Evolutionary conservation across 2,329 filamentous ascomycete species (phyloP), one percentile per base, ranked within the genome.

Genomic region (Uncinocarpus reesii): DNA sequence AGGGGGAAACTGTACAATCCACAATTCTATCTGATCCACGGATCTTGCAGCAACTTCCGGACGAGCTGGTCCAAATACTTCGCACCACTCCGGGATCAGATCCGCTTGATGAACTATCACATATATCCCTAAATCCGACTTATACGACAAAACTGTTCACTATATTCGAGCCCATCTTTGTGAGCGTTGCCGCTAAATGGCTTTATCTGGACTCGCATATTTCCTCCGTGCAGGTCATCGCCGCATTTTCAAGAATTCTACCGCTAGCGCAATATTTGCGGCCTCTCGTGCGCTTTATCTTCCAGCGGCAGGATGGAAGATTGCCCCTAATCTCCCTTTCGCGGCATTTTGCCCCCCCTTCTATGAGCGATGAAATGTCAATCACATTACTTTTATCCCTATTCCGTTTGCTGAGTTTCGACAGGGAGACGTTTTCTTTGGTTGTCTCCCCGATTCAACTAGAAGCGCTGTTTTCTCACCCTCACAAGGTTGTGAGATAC

Each of bases 141-240:
- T 80, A 64, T 29, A 53, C 54, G 18, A 44, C 49, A 35, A 52
- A 42, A 36, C 71, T 95, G 61, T 88, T 92, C 60, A 71, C 77
- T 55, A 76, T 84, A 60, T 88, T 89, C 65, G 80, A 85, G 62
- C 71, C 76, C 53, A 69, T 89, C 34, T 86, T 92, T 59, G 79
- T 86, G 57, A 89, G 95, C 65, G 73, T 93, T 42, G 86, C 84
- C 65, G 84, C 87, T 53, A 75, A 84, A 71, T 94, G 87, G 87
- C 71, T 84, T 43, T 56, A 58, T 29, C 26, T 49, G 11, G 60
- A 68, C 53, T 54, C 59, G 41, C 55, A 62, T 42, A 51, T 57
- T 47, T 62, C 66, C 53, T 59, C 58, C 52, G 55, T 63, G 50
- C 61, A 60, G 51, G 62, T 83, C 45, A 75, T 90, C 54, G 76